phyloP scores from a whole-genome alignment of 441 rosid species.

The Pelargonium australe region DNA sequence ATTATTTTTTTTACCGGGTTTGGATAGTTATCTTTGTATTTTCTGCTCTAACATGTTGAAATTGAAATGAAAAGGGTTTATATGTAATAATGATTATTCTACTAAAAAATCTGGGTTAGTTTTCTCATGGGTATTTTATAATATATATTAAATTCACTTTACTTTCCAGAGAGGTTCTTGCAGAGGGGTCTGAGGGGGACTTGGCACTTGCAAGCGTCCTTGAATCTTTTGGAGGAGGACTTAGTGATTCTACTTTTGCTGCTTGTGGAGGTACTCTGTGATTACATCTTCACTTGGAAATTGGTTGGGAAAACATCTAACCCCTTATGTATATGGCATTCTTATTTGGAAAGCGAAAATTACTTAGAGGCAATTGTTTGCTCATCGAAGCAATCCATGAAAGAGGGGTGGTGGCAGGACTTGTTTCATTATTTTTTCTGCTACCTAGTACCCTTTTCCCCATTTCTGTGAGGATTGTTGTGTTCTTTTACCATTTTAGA shows the following conservation, averaged over 20 bases:
- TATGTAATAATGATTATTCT: neutral
- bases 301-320: neutral
- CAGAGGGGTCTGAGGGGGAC: conserved; percentile 10
- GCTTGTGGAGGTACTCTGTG: conserved; percentile 14
- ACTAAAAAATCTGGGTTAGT: neutral
- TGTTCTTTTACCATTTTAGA: neutral
- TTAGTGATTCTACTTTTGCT: conserved; percentile 2
- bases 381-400: neutral
- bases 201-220: conserved; percentile 13
- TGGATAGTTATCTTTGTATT: neutral
- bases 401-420: neutral
- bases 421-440: neutral
- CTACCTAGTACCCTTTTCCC: neutral
- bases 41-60: conserved; percentile 7
- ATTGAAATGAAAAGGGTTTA: neutral
- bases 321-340: neutral
- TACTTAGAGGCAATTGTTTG: neutral
- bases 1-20: neutral
- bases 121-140: neutral
- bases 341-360: neutral
- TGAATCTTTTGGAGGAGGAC: conserved; percentile 13
- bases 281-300: neutral
- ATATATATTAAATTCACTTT: neutral
- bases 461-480: neutral
- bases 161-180: conserved; percentile 13